These are phyloP conservation scores for Aureobasidium sp. DNA, from an alignment of 2,329 filamentous ascomycete species.

Conservation along the genomic window DNA sequence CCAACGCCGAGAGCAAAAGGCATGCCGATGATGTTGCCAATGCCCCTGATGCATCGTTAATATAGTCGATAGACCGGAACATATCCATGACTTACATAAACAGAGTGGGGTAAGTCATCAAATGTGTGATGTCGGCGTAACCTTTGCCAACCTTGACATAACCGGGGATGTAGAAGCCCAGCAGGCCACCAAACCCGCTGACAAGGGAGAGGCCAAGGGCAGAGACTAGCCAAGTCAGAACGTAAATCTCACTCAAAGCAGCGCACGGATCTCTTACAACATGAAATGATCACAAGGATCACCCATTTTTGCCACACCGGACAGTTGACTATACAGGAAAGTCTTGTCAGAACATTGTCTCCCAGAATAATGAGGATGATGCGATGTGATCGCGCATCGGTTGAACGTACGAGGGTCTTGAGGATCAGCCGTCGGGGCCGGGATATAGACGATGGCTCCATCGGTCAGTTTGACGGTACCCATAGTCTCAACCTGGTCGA, in stretches of 20 bases:
- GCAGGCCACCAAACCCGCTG: constrained; percentile 37
- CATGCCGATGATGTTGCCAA: constrained; percentile 31
- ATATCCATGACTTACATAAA: constrained; percentile 23
- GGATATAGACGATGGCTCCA: constrained; percentile 20
- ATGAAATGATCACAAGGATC: constrained; percentile 15
- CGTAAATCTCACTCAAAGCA: too few species aligned
- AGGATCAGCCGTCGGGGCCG: constrained; percentile 16
- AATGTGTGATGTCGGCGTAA: constrained; percentile 2
- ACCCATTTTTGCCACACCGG: constrained; percentile 17
- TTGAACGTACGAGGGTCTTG: constrained; percentile 6
- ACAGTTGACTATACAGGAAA: neutral
- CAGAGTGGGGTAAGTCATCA: constrained; percentile 30
- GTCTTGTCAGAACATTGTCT: neutral
- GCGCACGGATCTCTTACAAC: neutral
- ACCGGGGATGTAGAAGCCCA: constrained; percentile 36
- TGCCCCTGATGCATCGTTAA: constrained; percentile 25
- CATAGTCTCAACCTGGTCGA: constrained; percentile 20
- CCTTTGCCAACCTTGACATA: constrained; percentile 28
- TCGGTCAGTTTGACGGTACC: constrained; percentile 29
- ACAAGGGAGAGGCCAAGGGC: constrained; percentile 34
- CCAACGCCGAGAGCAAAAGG: constrained; percentile 30
- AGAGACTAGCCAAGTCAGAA: constrained; percentile 28
- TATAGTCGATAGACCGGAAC: neutral
- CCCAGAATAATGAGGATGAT: too few species aligned
- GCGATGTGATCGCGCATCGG: too few species aligned